Base-by-base conservation (phyloP, 2,329 filamentous ascomycete genomes). In the Diaporthe velutina region DNA sequence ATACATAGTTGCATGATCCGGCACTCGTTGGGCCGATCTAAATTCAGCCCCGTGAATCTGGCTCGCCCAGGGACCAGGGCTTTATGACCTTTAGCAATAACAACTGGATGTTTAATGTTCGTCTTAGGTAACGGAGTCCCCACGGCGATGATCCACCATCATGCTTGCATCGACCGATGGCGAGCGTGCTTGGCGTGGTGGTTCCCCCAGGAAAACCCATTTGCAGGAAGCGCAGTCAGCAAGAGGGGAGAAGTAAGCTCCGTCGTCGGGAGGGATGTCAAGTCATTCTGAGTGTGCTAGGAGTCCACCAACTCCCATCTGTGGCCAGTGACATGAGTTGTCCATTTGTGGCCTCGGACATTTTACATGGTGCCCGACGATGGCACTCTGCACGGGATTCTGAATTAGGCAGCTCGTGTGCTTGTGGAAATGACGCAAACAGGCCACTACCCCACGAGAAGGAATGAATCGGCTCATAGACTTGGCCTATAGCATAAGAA, bases 331-430 rank as follows among this genome's bases (percentile, higher is more conserved):
- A 52, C 45, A 33, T 35, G 45, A 52, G 45, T 13, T 67, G 64
- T 35, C 64, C 45, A 33, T 19, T 52, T 52, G 45, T 38, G 54
- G 64, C 48, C 48, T 54, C 64, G 48, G 64, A 68, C 33, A 40
- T 68, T 40, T 4, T 68, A 68, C n/a, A 38, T 72, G 42, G 35
- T 50, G 70, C 55, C 38, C 30, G 57, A 25, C 55, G 70, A 72
- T 72, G 70, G 70, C 45, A 72, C 57, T 50, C 58, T 72, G 55
- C 40, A 72, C 42, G 70, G 70, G 8, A 22, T 54, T 68, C 64
- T 54, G 17, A 48, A 68, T 54, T 68, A 68, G 64, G 64, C 48
- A 68, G 64, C 64, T 68, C 64, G 64, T 30, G 33, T 52, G 64
- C 33, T 38, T 54, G 33, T 40, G 64, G 33, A 68, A 68, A 68